These are phyloP conservation scores for Modicella reniformis DNA, from an alignment of 371 early-diverging fungal species.

Conservation along the genomic window DNA sequence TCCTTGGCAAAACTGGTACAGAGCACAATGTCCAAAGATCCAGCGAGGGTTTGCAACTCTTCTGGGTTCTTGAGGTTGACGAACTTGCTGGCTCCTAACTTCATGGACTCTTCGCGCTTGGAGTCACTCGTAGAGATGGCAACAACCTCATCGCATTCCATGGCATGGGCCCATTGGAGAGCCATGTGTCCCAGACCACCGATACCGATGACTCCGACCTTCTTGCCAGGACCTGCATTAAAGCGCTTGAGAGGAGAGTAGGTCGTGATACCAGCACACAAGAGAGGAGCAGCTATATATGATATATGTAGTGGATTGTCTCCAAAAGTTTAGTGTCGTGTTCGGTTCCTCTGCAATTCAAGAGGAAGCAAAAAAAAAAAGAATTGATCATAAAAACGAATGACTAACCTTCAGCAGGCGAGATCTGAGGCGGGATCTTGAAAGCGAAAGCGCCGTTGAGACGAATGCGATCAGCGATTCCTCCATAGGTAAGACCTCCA, in stretches of 20 bases:
- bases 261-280: constrained; percentile 72
- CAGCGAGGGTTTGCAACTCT: neutral
- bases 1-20: constrained; percentile 19
- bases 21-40: constrained; percentile 27
- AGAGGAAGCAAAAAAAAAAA: constrained; percentile 9
- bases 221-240: constrained; percentile 57
- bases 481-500: constrained; percentile 46
- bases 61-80: constrained; percentile 1
- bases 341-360: neutral
- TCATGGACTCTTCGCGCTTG: constrained; percentile 15
- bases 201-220: constrained; percentile 72
- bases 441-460: constrained; percentile 41
- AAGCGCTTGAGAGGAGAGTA: constrained; percentile 61
- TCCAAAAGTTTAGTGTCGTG: neutral
- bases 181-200: constrained; percentile 76
- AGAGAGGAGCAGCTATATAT: constrained; percentile 62
- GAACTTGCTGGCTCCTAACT: constrained; percentile 13
- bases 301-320: too few species aligned
- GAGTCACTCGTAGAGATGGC: constrained; percentile 2
- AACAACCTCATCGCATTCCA: constrained; percentile 14
- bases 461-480: constrained; percentile 55
- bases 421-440: constrained; percentile 52
- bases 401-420: constrained; percentile 33
- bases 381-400: neutral
- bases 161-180: constrained; percentile 65